Conservation (phyloP, 306 rosid genomes). For the Prunus davidiana region DNA sequence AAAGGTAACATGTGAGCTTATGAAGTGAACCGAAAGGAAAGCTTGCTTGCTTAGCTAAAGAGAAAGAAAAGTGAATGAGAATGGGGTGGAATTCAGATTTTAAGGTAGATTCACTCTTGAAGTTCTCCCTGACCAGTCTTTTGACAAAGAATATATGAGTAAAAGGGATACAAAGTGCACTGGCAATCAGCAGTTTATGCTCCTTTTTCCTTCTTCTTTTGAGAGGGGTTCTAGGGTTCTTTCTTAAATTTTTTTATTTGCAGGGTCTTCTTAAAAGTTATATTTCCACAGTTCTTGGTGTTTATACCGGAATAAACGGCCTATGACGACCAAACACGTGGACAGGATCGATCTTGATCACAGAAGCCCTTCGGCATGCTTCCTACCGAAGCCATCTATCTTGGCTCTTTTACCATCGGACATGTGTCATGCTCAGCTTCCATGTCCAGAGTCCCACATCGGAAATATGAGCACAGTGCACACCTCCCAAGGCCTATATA, state of each 20-base stretch:
- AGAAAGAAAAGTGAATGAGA: constrained; percentile 15
- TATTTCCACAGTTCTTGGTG: constrained; percentile 5
- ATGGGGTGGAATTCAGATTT: not conserved
- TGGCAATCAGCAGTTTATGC: not conserved
- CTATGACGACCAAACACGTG: too few relatives aligned
- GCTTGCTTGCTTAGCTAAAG: not conserved
- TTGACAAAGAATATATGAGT: constrained; percentile 4
- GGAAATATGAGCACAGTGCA: too few relatives aligned
- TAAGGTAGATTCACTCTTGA: constrained; percentile 1
- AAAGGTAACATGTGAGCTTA: not conserved
- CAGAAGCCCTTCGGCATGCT: too few relatives aligned
- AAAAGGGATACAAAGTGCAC: not conserved
- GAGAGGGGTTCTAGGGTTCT: not conserved
- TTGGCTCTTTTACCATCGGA: too few relatives aligned
- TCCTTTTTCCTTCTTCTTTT: not conserved
- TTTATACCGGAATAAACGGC: too few relatives aligned
- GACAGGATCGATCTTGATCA: too few relatives aligned
- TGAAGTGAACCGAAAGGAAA: constrained; percentile 6
- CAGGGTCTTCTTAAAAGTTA: not conserved
- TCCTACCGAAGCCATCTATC: too few relatives aligned
- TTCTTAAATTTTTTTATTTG: not conserved
- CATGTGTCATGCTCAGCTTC: too few relatives aligned
- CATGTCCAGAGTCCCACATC: too few relatives aligned
- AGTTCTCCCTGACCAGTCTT: constrained; percentile 16
- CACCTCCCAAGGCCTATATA: too few relatives aligned